Evolutionary conservation across 208 protist genomes (phyloP).

Genomic region (Phytomonas francai): DNA sequence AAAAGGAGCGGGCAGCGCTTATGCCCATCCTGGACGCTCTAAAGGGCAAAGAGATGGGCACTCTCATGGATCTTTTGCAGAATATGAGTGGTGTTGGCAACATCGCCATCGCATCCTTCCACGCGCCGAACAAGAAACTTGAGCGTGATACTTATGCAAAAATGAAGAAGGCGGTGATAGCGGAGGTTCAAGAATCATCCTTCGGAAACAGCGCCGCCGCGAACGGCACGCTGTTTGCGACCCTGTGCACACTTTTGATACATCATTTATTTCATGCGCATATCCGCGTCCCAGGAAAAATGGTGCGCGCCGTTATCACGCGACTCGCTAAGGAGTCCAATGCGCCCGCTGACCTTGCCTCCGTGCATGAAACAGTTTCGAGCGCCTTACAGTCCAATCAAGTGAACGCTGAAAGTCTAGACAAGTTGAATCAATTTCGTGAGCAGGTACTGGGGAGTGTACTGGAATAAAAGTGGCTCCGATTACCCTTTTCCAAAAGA

Average conservation of each 20-base stretch:
- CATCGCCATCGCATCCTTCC: slow-evolving; percentile 56
- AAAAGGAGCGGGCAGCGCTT: slow-evolving; percentile 26
- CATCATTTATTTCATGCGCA: slow-evolving; percentile 40
- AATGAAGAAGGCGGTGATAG: slow-evolving; percentile 18
- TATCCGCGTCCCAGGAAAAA: slow-evolving; percentile 49
- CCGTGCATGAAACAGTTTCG: slow-evolving; percentile 28
- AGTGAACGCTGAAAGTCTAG: slow-evolving; percentile 8
- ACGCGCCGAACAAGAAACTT: slow-evolving; percentile 55
- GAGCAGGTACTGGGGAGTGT: neutral
- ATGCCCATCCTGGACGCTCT: slow-evolving; percentile 29
- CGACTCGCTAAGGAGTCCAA: slow-evolving; percentile 24
- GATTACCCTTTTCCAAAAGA: neutral
- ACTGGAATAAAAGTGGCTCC: neutral
- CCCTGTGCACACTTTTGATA: slow-evolving; percentile 42
- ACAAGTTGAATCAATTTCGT: neutral
- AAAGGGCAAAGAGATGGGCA: slow-evolving; percentile 33
- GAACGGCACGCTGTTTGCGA: slow-evolving; percentile 37
- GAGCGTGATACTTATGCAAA: slow-evolving; percentile 47
- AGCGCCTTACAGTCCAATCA: slow-evolving; percentile 24
- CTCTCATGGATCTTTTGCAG: slow-evolving; percentile 31
- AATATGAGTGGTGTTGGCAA: slow-evolving; percentile 34
- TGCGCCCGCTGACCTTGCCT: slow-evolving; percentile 19
- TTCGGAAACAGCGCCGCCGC: slow-evolving; percentile 28
- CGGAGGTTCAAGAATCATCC: slow-evolving; percentile 15
- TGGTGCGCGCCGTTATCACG: slow-evolving; percentile 42